phyloP scores from a whole-genome alignment of 2,329 filamentous ascomycete genomes.

The Colletotrichum tamarilloi region DNA sequence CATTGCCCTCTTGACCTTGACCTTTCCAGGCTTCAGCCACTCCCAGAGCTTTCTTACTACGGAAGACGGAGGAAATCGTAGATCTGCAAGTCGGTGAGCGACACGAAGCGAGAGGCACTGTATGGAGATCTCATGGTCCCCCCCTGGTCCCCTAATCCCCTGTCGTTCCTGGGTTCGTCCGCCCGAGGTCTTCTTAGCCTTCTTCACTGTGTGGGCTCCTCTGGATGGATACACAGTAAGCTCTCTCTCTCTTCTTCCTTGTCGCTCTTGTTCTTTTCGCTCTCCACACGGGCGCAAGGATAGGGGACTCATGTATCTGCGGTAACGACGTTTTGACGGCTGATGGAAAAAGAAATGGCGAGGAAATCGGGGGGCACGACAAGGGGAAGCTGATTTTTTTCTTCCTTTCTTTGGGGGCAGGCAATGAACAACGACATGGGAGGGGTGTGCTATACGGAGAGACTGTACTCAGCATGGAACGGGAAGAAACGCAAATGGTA shows the following conservation, averaged over 20 bases:
- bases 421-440: background rate
- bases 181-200: background rate
- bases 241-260: background rate
- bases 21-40: too few relatives aligned
- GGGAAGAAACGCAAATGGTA: too few relatives aligned
- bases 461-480: too few relatives aligned
- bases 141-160: background rate
- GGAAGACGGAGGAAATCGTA: slow-evolving; percentile 2
- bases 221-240: too few relatives aligned
- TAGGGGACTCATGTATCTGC: slow-evolving; percentile 28
- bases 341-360: slow-evolving; percentile 24
- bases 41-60: background rate
- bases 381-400: background rate
- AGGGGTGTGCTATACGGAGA: background rate
- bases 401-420: background rate
- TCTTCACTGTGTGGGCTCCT: slow-evolving; percentile 24
- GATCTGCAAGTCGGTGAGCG: slow-evolving; percentile 24
- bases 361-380: background rate
- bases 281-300: slow-evolving; percentile 11
- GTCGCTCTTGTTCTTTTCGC: background rate
- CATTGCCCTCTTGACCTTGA: background rate
- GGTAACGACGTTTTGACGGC: slow-evolving; percentile 28
- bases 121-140: slow-evolving; percentile 6
- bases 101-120: slow-evolving; percentile 27
- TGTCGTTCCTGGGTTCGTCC: background rate